Evolutionary conservation across 768 basidiomycete genomes (phyloP).

Genomic region (Hemileccinum rubropunctum): DNA sequence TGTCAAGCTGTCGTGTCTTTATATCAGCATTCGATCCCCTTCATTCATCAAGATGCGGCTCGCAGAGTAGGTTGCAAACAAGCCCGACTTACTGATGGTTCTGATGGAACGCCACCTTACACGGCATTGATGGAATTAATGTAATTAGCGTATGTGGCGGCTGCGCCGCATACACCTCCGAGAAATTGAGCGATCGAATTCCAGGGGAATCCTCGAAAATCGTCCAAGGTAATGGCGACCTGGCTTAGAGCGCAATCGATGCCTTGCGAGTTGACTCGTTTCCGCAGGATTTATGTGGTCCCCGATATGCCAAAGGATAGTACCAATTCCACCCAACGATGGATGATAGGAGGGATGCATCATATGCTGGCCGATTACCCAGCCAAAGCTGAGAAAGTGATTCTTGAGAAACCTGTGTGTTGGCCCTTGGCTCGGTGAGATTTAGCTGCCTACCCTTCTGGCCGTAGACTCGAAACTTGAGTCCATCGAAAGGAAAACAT

Average conservation of each 20-base stretch:
- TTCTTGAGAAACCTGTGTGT: not conserved
- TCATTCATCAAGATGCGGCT: constrained; percentile 9
- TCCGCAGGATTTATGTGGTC: constrained; percentile 71
- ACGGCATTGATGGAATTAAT: constrained; percentile 57
- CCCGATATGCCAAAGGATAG: constrained; percentile 63
- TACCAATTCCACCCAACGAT: constrained; percentile 57
- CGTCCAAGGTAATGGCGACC: constrained; percentile 65
- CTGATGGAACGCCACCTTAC: constrained; percentile 50
- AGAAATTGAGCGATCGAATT: constrained; percentile 59
- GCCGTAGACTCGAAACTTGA: constrained; percentile 38
- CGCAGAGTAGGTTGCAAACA: constrained; percentile 60
- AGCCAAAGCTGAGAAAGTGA: constrained; percentile 22
- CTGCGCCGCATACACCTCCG: constrained; percentile 52
- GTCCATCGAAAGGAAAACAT: constrained; percentile 46
- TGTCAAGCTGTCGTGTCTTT: constrained; percentile 26
- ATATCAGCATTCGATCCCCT: not conserved
- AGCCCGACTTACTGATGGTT: constrained; percentile 48
- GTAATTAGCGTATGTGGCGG: constrained; percentile 56
- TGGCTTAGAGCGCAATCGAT: too few relatives aligned
- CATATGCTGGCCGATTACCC: constrained; percentile 15
- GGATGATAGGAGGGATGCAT: not conserved
- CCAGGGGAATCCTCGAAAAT: constrained; percentile 72
- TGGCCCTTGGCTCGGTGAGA: not conserved
- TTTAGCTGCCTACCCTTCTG: constrained; percentile 46
- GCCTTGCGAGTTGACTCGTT: constrained; percentile 14